Base-by-base conservation (phyloP, 2,329 filamentous ascomycete species). In the Aureobasidium sp. region DNA sequence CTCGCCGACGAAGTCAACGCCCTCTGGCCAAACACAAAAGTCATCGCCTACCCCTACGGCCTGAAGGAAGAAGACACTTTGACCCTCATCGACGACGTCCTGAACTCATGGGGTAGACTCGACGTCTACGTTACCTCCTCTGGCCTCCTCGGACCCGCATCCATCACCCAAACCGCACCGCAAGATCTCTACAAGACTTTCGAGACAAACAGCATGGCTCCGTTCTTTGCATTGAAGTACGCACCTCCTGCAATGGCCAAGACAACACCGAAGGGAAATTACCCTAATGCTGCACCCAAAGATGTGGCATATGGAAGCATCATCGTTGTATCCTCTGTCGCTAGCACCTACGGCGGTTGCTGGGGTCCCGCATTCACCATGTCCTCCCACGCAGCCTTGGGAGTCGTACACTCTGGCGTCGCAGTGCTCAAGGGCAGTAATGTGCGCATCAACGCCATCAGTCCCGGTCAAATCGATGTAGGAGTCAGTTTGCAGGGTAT, bases 181-280 rank as follows among this genome's bases (percentile, higher is more conserved):
- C 76, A 78, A 15, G 87, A 88, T 71, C 77, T 90, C 18, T 82
- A 84, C 72, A 84, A 82, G 54, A 85, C 85, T 67, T 89, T 90
- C 73, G 87, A 90, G 71, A 85, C 86, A 3, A 89, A 90, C 71
- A 82, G 82, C 45, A 83, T 90, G 76, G 86, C 87, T 9, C 87
- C 88, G 2, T 90, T 91, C 79, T 90, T 89, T 70, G 88, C 88
- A 1, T 80, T 90, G 68, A 90, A 90, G 73, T 90, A 90, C 71
- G 87, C 87, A 0, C 87, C 88, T 0, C 84, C 87, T 3, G 88
- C 89, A 2, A 90, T 91, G 88, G 82, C 78, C 23, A 90, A 90
- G 73, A 83, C 84, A 9, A 85, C 85, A 0, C 80, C 83, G 0
- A 85, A 85, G 68, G 82, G 84, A 10, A 81, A 74, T 50, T 90